These are phyloP conservation scores for Trapa bicornis DNA, from an alignment of 345 rosid species.

Conservation along the genomic window DNA sequence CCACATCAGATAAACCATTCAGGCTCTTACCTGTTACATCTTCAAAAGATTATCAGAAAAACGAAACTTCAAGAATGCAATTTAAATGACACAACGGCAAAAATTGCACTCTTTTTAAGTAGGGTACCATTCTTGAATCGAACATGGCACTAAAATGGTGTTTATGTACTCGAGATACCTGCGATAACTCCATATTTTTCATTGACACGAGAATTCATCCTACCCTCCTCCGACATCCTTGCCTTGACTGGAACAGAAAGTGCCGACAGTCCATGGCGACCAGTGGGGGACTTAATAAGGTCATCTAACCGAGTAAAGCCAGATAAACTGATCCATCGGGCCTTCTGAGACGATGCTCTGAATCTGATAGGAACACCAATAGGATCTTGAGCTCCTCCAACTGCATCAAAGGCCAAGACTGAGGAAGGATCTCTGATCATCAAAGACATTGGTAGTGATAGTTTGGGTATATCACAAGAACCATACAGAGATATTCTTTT, in stretches of 20 bases:
- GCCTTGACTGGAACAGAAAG: not conserved
- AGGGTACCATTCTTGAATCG: not conserved
- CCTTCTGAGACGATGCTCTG: not conserved
- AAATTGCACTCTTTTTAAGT: not conserved
- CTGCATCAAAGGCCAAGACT: not conserved
- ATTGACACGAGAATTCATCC: not conserved
- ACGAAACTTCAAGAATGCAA: not conserved
- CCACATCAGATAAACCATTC: constrained; percentile 20
- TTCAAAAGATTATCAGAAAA: not conserved
- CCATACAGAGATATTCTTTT: not conserved
- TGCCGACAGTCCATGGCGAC: not conserved
- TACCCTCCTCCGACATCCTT: not conserved
- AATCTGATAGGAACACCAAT: not conserved
- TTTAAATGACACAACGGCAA: not conserved
- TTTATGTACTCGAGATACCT: not conserved
- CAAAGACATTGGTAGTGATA: not conserved
- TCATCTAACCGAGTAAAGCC: not conserved
- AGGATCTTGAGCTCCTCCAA: not conserved
- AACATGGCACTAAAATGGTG: not conserved
- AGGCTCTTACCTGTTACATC: constrained; percentile 25
- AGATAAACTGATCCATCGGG: not conserved
- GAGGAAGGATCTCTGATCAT: not conserved
- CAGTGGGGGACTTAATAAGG: not conserved
- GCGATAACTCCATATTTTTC: not conserved
- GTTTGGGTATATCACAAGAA: not conserved